Conservation (phyloP, 108 stramenopile genomes). For the Nitzschia putrida region DNA sequence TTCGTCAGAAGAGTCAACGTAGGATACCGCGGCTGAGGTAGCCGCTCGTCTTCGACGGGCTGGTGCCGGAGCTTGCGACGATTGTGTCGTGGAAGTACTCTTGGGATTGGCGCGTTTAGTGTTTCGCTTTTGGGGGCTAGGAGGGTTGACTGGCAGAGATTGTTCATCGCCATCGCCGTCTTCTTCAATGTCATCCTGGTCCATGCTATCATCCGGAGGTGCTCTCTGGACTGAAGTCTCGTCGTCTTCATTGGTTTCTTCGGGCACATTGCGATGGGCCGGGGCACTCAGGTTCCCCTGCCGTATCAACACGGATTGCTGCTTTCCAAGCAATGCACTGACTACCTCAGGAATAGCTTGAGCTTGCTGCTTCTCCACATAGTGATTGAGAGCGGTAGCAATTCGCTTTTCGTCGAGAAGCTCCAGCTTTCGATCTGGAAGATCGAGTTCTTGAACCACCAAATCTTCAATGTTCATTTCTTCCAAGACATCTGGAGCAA, state of each 20-base stretch:
- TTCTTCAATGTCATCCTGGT: constrained; percentile 40
- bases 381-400: constrained; percentile 80
- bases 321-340: constrained; percentile 51
- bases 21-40: constrained; percentile 2
- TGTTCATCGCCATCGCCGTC: too few relatives aligned
- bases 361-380: constrained; percentile 74
- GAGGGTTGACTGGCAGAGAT: too few relatives aligned
- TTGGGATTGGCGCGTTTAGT: too few relatives aligned
- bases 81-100: constrained; percentile 3
- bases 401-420: constrained; percentile 66
- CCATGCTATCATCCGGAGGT: constrained; percentile 17
- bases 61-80: constrained; percentile 1
- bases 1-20: constrained; percentile 6
- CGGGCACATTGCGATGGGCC: background rate
- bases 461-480: constrained; percentile 85
- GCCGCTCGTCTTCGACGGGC: constrained; percentile 8
- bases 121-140: too few relatives aligned
- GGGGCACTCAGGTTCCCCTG: background rate
- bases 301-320: constrained; percentile 47
- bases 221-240: background rate
- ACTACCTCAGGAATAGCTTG: constrained; percentile 67
- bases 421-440: constrained; percentile 69
- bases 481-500: constrained; percentile 81
- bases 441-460: constrained; percentile 67
- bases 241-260: background rate